Evolutionary conservation across 176 grass and related monocot species (phyloP).

Genomic region (Eleusine indica): DNA sequence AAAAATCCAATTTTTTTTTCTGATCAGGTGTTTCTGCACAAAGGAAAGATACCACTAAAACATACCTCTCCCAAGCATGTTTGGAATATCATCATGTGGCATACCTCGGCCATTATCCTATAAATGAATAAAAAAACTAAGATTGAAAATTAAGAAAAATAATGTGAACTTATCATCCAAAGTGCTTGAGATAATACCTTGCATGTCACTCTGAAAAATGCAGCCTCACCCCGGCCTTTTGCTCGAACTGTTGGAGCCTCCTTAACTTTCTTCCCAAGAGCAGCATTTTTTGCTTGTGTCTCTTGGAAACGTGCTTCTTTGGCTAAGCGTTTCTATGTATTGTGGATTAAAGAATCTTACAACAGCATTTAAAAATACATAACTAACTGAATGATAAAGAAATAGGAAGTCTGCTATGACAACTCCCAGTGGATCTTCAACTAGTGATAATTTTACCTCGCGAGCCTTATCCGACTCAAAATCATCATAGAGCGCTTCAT

Average conservation of each 20-base stretch:
- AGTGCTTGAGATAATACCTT: conserved; percentile 62
- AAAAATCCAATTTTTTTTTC: neutral
- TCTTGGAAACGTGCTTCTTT: conserved; percentile 95
- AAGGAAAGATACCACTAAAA: conserved; percentile 18
- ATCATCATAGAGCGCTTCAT: conserved; percentile 93
- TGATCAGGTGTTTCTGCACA: neutral
- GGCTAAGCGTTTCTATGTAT: conserved; percentile 80
- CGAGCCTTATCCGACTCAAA: conserved; percentile 95
- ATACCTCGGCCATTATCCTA: conserved; percentile 98
- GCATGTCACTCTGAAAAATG: conserved; percentile 92
- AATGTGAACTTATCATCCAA: conserved; percentile 14
- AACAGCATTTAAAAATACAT: conserved; percentile 31
- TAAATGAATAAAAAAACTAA: conserved; percentile 27
- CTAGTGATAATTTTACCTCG: conserved; percentile 53
- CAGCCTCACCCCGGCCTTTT: conserved; percentile 84
- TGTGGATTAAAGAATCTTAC: neutral
- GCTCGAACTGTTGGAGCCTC: conserved; percentile 59
- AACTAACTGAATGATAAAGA: conserved; percentile 5
- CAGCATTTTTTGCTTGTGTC: conserved; percentile 78
- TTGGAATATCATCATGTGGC: conserved; percentile 99
- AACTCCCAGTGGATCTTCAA: neutral
- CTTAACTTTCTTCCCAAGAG: conserved; percentile 87
- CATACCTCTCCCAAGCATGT: conserved; percentile 97
- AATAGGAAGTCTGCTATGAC: neutral
- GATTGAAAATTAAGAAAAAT: neutral